phyloP scores from a whole-genome alignment of 495 filamentous ascomycete species.

The Collariella sp. region DNA sequence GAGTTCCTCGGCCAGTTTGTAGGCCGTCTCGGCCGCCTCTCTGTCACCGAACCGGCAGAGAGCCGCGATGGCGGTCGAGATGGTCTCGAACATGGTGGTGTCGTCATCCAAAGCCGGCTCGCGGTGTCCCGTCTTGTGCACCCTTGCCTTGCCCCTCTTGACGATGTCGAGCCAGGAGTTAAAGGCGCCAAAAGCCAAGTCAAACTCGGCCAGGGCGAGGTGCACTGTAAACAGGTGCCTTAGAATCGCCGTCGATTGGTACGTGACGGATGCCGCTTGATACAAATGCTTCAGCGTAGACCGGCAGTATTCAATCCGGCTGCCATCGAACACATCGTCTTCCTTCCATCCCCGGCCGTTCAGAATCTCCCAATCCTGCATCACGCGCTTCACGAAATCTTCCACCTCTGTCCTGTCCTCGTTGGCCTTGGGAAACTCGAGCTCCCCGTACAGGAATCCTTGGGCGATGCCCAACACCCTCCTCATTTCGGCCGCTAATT shows the following conservation, averaged over 20 bases:
- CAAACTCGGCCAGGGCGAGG: constrained; percentile 74
- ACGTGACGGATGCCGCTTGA: constrained; percentile 81
- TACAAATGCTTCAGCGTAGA: constrained; percentile 78
- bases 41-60: constrained; percentile 72
- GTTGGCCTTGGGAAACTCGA: constrained; percentile 73
- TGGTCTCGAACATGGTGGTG: constrained; percentile 61
- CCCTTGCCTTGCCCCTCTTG: constrained; percentile 66
- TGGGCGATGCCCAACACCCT: constrained; percentile 68
- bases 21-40: constrained; percentile 68
- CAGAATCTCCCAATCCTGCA: constrained; percentile 75
- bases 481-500: constrained; percentile 61
- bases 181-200: constrained; percentile 76
- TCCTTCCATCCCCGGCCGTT: constrained; percentile 68
- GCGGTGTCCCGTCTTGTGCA: constrained; percentile 62
- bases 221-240: constrained; percentile 86
- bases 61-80: constrained; percentile 66
- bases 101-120: constrained; percentile 72
- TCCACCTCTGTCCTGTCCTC: constrained; percentile 67
- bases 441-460: constrained; percentile 59
- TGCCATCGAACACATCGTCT: constrained; percentile 69
- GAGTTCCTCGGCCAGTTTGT: constrained; percentile 54
- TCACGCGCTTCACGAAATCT: constrained; percentile 67
- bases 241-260: constrained; percentile 81
- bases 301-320: constrained; percentile 59
- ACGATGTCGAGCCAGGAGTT: constrained; percentile 85